Evolutionary conservation across 2,329 filamentous ascomycete genomes (phyloP), one percentile per base, ranked within the genome.

Genomic region (Alternaria sp.): DNA sequence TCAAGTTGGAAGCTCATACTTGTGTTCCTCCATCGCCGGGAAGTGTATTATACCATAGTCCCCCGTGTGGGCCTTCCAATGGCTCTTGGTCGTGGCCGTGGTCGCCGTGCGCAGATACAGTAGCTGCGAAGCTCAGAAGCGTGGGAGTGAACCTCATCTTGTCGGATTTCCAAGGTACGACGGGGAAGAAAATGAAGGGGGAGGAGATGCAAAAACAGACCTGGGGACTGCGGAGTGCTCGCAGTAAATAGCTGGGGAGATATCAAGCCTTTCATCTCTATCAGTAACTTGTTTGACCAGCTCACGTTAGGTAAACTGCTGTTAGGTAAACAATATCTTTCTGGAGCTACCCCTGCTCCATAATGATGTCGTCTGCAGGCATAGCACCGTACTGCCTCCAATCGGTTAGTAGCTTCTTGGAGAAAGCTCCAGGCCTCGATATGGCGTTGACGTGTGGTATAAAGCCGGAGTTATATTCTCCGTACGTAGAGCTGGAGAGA

Each of bases 21-120:
- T 95, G 91, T 37, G 87, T 95, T 55, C 91, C 92, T 26, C 92
- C 91, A 77, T 95, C 92, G 34, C 91, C 92, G 3, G 92, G 92
- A 5, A 96, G 80, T 1, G 82, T 88, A 75, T 92, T 94, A 78
- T 94, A 96, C 92, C 92, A 96, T 44, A 95, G 75, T 28, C 86
- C 84, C 74, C 90, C 83, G 68, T 89, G 89, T 40, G 92, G 91
- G 0, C 92, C 91, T 28, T 84, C 79, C 49, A 90, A 80, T 42
- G 85, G 77, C 58, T 84, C 82, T 74, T 92, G 88, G 44, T 81
- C 72, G 41, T 85, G 80, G 54, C 80, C 81, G 59, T 87, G 82
- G 54, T 80, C 79, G 49, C 82, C 84, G 70, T 92, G 90, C 53
- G 87, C 88, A 54, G 82, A 74, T 24, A 80, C 86, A 51, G 82